Base-by-base conservation (phyloP, 371 early-diverging fungal genomes). In the Mortierella sp. region DNA sequence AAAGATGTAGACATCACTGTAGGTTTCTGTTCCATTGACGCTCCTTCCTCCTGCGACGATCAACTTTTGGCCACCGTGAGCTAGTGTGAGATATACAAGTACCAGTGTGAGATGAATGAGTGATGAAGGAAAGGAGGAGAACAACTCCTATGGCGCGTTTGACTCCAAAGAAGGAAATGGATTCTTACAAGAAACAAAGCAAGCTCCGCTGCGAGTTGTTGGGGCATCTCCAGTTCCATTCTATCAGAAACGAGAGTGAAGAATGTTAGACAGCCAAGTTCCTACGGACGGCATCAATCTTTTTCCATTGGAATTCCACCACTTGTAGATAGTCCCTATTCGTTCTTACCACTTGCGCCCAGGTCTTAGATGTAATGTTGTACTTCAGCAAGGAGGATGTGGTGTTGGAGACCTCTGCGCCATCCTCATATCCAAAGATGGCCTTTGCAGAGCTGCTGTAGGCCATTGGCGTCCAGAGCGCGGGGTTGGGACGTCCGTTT, bases 1-100 rank as follows among this genome's bases (percentile, higher is more conserved):
- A 50, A 51, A 51, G 41, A 49, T 43, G 43, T 51, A 59, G 19
- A 59, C 29, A 28, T 59, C 60, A 9, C 10, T 29, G 12, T n/a
- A 29, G 27, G 29, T 21, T 8, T 16, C 21, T 44, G 14, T 25
- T 3, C 34, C 49, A 3, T 14, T 12, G 9, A 24, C 19, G 8
- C 27, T 8, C 14, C n/a, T 49, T 31, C 58, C 58, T 7, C 49
- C 58, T 16, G 37, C 28, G 0, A 47, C 13, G 25, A 58, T 24
- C 24, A 58, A 49, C 19, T 43, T 43, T 16, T 14, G 5, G 5
- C 44, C 44, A 43, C 44, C 44, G 16, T 43, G 16, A 16, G 44
- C 44, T 43, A 43, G 14, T 4, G 5, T n/a, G 19, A 43, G 44
- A 43, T 5, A 43, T 4, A 43, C 9, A 43, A 4, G 19, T 4